phyloP scores from a whole-genome alignment of 148 eudicot species.

The Drosera capensis region DNA sequence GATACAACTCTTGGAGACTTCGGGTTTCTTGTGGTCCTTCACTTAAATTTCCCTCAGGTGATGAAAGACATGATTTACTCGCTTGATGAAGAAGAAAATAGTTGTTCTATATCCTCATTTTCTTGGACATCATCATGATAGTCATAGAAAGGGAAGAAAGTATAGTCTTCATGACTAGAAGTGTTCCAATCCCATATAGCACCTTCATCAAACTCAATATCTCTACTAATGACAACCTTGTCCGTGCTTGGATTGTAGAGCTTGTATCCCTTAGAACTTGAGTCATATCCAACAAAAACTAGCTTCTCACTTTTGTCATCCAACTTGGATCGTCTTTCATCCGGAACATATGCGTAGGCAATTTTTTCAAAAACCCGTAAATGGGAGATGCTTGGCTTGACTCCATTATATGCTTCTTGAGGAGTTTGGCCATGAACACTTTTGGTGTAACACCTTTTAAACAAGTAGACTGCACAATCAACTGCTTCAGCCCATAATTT shows the following conservation, averaged over 20 bases:
- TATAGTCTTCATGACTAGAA: background rate
- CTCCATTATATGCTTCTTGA: constrained; percentile 1
- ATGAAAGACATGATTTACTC: background rate
- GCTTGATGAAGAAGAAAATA: background rate
- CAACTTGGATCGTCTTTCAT: background rate
- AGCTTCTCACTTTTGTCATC: background rate
- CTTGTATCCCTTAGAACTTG: background rate
- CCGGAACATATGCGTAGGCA: background rate
- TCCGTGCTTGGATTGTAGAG: background rate
- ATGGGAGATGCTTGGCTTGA: constrained; percentile 3
- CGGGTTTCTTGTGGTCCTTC: background rate
- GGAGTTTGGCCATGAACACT: background rate
- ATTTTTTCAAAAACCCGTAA: background rate
- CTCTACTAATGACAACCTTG: background rate
- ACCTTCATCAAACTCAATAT: background rate
- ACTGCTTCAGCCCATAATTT: constrained; percentile 7
- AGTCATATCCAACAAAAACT: background rate
- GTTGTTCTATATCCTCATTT: background rate
- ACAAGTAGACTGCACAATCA: background rate
- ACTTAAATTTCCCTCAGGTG: background rate
- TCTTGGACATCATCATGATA: background rate
- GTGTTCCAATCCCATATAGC: background rate
- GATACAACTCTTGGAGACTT: background rate
- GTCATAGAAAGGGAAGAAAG: background rate
- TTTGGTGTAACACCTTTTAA: background rate